Evolutionary conservation across 805 yeast genomes (phyloP).

Genomic region (Sugiyamaella qingdaonensis): DNA sequence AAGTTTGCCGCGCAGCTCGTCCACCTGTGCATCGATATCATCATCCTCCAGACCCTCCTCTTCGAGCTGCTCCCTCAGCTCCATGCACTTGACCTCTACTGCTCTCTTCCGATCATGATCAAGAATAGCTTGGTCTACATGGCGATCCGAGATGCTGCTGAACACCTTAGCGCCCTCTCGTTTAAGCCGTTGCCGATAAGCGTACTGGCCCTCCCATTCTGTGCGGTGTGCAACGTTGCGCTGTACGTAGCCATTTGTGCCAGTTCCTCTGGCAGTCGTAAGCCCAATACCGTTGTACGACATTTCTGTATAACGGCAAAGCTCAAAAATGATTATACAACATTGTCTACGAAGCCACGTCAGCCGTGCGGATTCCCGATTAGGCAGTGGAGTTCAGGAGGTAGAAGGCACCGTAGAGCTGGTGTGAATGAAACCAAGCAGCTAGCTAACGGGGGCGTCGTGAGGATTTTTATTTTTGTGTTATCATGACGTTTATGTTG

Average conservation of each 20-base stretch:
- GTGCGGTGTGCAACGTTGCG: slow-evolving; percentile 20
- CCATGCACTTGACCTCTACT: slow-evolving; percentile 28
- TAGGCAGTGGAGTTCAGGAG: too few species aligned
- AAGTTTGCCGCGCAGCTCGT: slow-evolving; percentile 20
- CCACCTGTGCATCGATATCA: slow-evolving; percentile 20
- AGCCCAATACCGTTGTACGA: slow-evolving; percentile 37
- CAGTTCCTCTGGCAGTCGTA: slow-evolving; percentile 32
- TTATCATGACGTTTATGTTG: too few species aligned
- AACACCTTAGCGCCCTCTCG: slow-evolving; percentile 7
- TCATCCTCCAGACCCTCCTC: slow-evolving; percentile 23
- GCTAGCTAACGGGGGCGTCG: too few species aligned
- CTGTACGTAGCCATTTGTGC: slow-evolving; percentile 35
- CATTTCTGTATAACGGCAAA: slow-evolving; percentile 17
- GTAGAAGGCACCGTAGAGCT: too few species aligned
- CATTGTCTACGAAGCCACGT: too few species aligned
- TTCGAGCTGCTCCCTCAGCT: slow-evolving; percentile 26
- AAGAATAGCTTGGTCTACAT: slow-evolving; percentile 24
- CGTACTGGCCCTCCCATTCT: slow-evolving; percentile 22
- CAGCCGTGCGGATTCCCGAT: too few species aligned
- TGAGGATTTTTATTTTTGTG: too few species aligned
- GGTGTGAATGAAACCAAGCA: too few species aligned
- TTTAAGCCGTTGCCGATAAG: slow-evolving; percentile 16
- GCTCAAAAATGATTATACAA: too few species aligned
- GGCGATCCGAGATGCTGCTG: slow-evolving; percentile 17
- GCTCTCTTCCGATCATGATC: slow-evolving; percentile 29